Evolutionary conservation across 2,329 filamentous ascomycete genomes (phyloP).

Genomic region (Stemphylium lycopersici): DNA sequence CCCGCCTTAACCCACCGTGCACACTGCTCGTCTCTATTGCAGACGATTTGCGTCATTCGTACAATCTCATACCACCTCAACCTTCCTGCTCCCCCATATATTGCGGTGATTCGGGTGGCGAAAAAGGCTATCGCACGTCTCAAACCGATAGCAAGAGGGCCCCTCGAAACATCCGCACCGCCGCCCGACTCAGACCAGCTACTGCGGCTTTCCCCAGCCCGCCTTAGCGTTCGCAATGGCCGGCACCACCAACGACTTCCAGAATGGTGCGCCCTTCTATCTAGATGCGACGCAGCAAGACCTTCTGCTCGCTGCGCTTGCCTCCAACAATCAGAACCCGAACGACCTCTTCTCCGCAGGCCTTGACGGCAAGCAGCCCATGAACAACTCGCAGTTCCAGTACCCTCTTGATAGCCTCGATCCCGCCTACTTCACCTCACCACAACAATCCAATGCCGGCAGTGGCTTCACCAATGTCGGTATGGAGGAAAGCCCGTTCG

Average conservation of each 20-base stretch:
- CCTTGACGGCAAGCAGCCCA: conserved; percentile 22
- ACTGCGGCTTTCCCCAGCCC: background rate
- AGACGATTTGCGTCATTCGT: conserved; percentile 21
- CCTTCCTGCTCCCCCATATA: conserved; percentile 3
- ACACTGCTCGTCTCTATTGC: conserved; percentile 7
- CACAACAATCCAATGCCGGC: conserved; percentile 45
- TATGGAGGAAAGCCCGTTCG: conserved; percentile 75
- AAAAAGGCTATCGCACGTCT: conserved; percentile 10
- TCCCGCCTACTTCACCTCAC: conserved; percentile 46
- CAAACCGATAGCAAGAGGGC: conserved; percentile 6
- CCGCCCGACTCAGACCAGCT: conserved; percentile 3
- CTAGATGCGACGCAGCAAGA: conserved; percentile 56
- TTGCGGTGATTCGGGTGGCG: conserved; percentile 12
- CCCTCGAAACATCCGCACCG: conserved; percentile 4
- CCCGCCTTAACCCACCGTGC: conserved; percentile 17
- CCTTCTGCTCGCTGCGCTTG: conserved; percentile 55
- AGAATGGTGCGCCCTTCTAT: conserved; percentile 51
- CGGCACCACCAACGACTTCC: conserved; percentile 47
- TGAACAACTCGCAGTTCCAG: conserved; percentile 37
- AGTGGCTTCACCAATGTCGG: conserved; percentile 58
- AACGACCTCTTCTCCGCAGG: conserved; percentile 36
- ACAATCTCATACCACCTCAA: conserved; percentile 2
- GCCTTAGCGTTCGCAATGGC: conserved; percentile 37
- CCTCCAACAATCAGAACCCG: conserved; percentile 51
- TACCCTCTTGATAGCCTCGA: conserved; percentile 45